Base-by-base conservation (phyloP, 2,329 filamentous ascomycete genomes). In the Ceratocystis cacaofunesta region DNA sequence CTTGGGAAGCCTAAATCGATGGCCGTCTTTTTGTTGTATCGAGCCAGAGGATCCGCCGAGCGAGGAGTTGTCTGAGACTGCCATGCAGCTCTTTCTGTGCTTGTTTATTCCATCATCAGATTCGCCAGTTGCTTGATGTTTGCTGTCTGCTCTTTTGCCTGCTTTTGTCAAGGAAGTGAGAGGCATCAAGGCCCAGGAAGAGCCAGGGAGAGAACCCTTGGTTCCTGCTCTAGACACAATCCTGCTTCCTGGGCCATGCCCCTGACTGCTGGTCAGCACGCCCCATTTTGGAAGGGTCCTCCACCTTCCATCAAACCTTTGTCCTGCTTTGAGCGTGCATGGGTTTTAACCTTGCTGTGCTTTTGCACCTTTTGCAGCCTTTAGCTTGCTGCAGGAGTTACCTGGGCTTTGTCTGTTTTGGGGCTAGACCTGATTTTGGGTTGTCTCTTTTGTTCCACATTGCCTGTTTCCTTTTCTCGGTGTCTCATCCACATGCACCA, bases 201-300 rank as follows among this genome's bases (percentile, higher is more conserved):
- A 36, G 30, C 15, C 28, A 58, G 17, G 55, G 55, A 58, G 22
- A 52, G 55, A 30, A 36, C 55, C 55, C 55, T 58, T 19, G 55
- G 28, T n/a, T 58, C 55, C 30, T 58, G 15, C 28, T 58, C 55
- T 58, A 58, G 28, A 36, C 55, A n/a, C 55, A 58, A 58, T 58
- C 55, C 55, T 58, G 25, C 28, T 58, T 58, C 55, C 55, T 58
- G 2, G 55, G 7, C n/a, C 19, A 30, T 32, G 36, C 55, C 55
- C 55, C 55, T 58, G 55, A 36, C 15, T 32, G 28, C 7, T 32
- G 28, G 55, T 19, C 32, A 8, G 10, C 36, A 36, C 55, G 55
- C 55, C 28, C 55, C 55, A 58, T 58, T 58, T 58, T 58, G 55
- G 55, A 58, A 58, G 52, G 52, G 55, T 52, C 15, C 48, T 52